phyloP scores from a whole-genome alignment of 176 grass and related monocot species.

The Oryza glaberrima region DNA sequence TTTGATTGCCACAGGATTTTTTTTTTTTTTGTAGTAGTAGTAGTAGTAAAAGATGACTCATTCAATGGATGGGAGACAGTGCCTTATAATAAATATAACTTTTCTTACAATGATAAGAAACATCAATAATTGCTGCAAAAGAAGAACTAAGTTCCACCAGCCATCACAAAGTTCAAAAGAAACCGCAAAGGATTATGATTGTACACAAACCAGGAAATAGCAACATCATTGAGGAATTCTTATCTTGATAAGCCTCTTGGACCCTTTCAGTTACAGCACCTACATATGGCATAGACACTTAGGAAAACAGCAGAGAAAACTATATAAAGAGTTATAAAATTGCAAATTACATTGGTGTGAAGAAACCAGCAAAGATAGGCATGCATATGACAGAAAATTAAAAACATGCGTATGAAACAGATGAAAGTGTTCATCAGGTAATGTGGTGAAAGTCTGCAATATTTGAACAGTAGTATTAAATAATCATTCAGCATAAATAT shows the following conservation, averaged over 20 bases:
- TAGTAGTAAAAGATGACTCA: not conserved
- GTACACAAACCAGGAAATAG: constrained; percentile 79
- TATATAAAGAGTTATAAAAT: not conserved
- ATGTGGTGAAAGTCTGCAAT: constrained; percentile 9
- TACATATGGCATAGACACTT: constrained; percentile 43
- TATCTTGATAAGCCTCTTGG: constrained; percentile 57
- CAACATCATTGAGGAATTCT: constrained; percentile 76
- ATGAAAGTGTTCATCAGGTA: not conserved
- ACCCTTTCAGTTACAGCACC: constrained; percentile 89
- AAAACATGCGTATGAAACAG: not conserved
- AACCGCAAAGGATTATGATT: not conserved
- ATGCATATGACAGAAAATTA: not conserved
- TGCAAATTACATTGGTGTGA: not conserved
- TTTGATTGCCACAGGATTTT: not conserved
- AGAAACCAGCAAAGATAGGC: constrained; percentile 3
- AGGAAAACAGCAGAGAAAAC: not conserved
- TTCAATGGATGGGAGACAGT: not conserved
- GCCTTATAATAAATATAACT: not conserved
- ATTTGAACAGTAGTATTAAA: constrained; percentile 25
- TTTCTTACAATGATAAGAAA: not conserved
- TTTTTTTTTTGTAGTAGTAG: not conserved
- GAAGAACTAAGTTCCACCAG: not conserved
- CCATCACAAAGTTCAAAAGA: not conserved
- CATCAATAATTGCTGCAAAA: not conserved
- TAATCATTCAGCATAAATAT: not conserved